Evolutionary conservation across 352 stramenopile species (phyloP).

Genomic region (Phytophthora cryptogea): DNA sequence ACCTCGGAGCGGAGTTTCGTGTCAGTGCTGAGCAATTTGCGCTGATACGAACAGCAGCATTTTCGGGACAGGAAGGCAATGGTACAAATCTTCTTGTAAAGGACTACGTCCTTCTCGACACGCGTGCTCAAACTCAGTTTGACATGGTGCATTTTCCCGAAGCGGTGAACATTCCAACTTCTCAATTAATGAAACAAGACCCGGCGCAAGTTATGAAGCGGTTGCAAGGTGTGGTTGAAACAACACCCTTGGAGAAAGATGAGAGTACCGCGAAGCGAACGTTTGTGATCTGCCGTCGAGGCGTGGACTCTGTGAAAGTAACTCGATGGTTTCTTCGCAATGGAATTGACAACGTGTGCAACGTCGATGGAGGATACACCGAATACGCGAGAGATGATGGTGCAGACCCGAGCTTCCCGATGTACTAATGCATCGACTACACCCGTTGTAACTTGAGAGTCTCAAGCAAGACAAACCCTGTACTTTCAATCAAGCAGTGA

Average conservation of each 20-base stretch:
- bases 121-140: constrained; percentile 58
- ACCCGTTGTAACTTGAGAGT: not conserved
- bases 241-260: not conserved
- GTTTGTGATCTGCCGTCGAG: constrained; percentile 83
- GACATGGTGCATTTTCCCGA: constrained; percentile 80
- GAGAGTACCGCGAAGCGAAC: constrained; percentile 1
- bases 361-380: constrained; percentile 77
- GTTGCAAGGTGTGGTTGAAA: constrained; percentile 14
- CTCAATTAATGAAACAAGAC: constrained; percentile 43
- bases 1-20: constrained; percentile 34
- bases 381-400: constrained; percentile 48
- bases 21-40: constrained; percentile 49
- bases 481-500: constrained; percentile 30
- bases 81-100: not conserved
- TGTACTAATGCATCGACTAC: constrained; percentile 52
- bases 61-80: not conserved
- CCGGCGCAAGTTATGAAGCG: constrained; percentile 16
- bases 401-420: constrained; percentile 64
- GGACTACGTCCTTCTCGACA: constrained; percentile 67
- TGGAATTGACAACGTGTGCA: constrained; percentile 49
- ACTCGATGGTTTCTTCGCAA: constrained; percentile 59
- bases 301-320: constrained; percentile 68
- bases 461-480: constrained; percentile 10
- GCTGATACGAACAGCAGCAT: constrained; percentile 23
- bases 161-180: constrained; percentile 67